A percentile compares a stretch with the other conserved stretches of the same genome.
Evolutionary conservation across 1,284 basidiomycete genomes (phyloP).

Genomic region (Athelia sp.): DNA sequence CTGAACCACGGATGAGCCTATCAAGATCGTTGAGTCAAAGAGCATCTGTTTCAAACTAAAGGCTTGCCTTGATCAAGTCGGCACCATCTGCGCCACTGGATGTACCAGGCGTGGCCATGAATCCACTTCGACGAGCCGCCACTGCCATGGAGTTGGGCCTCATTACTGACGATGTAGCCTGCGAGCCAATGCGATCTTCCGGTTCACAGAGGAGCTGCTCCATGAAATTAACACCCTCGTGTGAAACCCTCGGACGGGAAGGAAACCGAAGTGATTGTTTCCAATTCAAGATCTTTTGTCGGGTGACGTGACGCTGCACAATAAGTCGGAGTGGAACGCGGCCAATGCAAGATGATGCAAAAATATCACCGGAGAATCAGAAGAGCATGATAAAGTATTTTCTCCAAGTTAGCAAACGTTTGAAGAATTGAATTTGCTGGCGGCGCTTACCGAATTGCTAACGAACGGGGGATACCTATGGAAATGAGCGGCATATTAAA

Average conservation of each 20-base stretch:
- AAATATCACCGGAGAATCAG: not conserved
- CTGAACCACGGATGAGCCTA: slow-evolving; percentile 85
- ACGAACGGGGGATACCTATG: slow-evolving; percentile 90
- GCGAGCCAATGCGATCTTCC: slow-evolving; percentile 86
- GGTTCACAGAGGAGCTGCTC: slow-evolving; percentile 87
- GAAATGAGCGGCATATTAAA: slow-evolving; percentile 9
- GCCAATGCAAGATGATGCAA: slow-evolving; percentile 9
- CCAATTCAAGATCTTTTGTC: slow-evolving; percentile 94
- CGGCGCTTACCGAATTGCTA: slow-evolving; percentile 74
- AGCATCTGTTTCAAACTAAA: slow-evolving; percentile 18
- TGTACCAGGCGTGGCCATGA: slow-evolving; percentile 46
- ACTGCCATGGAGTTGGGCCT: slow-evolving; percentile 75
- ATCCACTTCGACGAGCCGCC: slow-evolving; percentile 70
- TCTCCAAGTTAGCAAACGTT: not conserved
- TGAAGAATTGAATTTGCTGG: not conserved
- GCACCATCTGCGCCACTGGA: slow-evolving; percentile 72
- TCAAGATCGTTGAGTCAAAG: slow-evolving; percentile 3
- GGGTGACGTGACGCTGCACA: slow-evolving; percentile 76
- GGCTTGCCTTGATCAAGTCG: slow-evolving; percentile 70
- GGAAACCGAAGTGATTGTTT: slow-evolving; percentile 85
- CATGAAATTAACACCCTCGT: slow-evolving; percentile 85
- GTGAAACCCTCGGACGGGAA: slow-evolving; percentile 75
- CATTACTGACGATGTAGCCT: slow-evolving; percentile 60
- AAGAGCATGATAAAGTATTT: not conserved
- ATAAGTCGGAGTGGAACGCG: too few species aligned